Base-by-base conservation (phyloP, 768 basidiomycete species). In the Tephrocybe sp. region DNA sequence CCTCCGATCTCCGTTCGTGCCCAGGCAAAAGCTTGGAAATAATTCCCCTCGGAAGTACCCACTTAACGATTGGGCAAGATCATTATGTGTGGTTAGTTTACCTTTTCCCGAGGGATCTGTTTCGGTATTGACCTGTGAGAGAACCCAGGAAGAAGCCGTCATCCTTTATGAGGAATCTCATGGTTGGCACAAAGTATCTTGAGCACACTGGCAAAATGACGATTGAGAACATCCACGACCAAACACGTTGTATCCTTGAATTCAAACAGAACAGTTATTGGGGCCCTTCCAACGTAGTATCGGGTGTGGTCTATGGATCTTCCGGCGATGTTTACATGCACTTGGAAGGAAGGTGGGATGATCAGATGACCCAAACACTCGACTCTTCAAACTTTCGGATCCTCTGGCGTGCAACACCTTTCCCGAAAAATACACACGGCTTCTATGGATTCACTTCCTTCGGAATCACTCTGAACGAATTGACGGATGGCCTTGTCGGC, bases 291-390 rank as follows among this genome's bases (percentile, higher is more conserved):
- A 92, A 93, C 55, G 74, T 83, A 34, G 82, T 94, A 42, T 69
- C 77, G 18, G 91, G 88, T 4, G 63, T 71, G 4, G 73, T 91
- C 22, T 63, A 79, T 49, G 78, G 78, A 21, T 55, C 74, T 15
- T 69, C 73, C 27, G 86, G 84, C 19, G 67, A 80, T 6, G 68
- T 76, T 10, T 67, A 78, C 15, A 76, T 84, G 29, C 76, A 77
- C 31, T 68, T 94, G n/a, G 90, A 92, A 64, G 91, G 91, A 40
- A 91, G 87, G 64, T 94, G 91, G 92, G 88, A 94, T 61, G 87
- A 92, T 50, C 82, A 83, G 57, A 67, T 94, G 51, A 78, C 80
- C n/a, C 83, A 82, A 55, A 78, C 78, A 40, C 70, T 86, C 22
- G 86, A 85, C 62, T 70, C 78, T 15, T 83, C 80, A 2, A 80